These are phyloP conservation scores for Myriangium duriaei DNA, from an alignment of 2,329 filamentous ascomycete genomes.

Conservation along the genomic window DNA sequence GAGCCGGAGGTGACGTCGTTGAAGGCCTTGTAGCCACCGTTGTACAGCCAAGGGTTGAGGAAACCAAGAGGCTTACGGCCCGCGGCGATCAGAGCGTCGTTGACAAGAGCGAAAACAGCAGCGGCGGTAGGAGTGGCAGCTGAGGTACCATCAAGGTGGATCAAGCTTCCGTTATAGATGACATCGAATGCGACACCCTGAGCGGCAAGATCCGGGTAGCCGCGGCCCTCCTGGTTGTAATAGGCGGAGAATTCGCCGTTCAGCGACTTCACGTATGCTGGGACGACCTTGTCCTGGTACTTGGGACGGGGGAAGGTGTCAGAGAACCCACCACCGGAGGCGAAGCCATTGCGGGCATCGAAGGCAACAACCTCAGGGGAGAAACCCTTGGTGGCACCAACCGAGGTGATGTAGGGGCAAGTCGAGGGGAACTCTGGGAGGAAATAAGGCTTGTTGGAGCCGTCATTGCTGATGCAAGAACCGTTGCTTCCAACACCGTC, in stretches of 20 bases:
- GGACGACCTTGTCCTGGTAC: slow-evolving; percentile 32
- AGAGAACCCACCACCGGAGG: slow-evolving; percentile 34
- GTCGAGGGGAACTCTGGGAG: slow-evolving; percentile 34
- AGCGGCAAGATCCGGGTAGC: slow-evolving; percentile 35
- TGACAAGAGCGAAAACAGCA: slow-evolving; percentile 46
- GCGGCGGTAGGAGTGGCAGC: slow-evolving; percentile 45
- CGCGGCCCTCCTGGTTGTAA: slow-evolving; percentile 34
- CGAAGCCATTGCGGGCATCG: slow-evolving; percentile 37
- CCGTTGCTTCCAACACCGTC: slow-evolving; percentile 40
- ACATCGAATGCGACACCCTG: slow-evolving; percentile 39
- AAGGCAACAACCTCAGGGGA: slow-evolving; percentile 39
- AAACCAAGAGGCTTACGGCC: slow-evolving; percentile 41
- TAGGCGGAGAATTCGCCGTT: slow-evolving; percentile 29
- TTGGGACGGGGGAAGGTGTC: slow-evolving; percentile 32
- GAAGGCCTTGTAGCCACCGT: slow-evolving; percentile 31
- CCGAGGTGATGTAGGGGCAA: slow-evolving; percentile 37
- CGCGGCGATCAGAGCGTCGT: slow-evolving; percentile 43
- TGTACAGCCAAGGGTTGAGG: slow-evolving; percentile 47
- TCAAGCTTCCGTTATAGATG: slow-evolving; percentile 28
- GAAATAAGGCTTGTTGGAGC: slow-evolving; percentile 31
- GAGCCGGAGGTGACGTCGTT: slow-evolving; percentile 32
- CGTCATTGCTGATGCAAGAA: slow-evolving; percentile 34
- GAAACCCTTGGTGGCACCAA: slow-evolving; percentile 32
- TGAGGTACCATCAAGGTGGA: slow-evolving; percentile 36
- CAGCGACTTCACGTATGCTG: slow-evolving; percentile 30